Percentiles rank a stretch among this genome's conserved stretches.
phyloP scores from a whole-genome alignment of 2,329 filamentous ascomycete species.

The Cordyceps javanica region DNA sequence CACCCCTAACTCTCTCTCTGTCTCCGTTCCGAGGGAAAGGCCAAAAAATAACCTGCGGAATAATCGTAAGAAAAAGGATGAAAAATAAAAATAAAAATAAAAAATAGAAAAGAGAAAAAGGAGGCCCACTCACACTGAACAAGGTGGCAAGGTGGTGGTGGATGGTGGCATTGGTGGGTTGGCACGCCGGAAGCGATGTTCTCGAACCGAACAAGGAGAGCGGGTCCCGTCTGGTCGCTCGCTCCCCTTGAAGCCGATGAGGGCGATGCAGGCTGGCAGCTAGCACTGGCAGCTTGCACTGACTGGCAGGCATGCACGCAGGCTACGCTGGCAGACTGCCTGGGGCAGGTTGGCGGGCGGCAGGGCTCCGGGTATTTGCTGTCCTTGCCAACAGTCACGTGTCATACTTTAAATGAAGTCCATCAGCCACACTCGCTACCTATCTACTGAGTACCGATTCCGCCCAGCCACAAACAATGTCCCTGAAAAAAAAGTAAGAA shows the following conservation, averaged over 20 bases:
- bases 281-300: neutral
- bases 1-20: too few relatives aligned
- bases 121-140: neutral
- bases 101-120: neutral
- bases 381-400: conserved; percentile 2
- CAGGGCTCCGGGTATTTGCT: neutral
- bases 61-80: neutral
- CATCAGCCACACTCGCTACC: too few relatives aligned
- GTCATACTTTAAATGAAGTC: neutral
- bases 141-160: neutral
- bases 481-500: too few relatives aligned
- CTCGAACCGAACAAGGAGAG: conserved; percentile 12
- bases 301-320: neutral
- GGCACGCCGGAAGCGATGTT: conserved; percentile 11
- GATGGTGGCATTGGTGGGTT: too few relatives aligned
- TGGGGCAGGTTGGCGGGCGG: too few relatives aligned
- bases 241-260: neutral
- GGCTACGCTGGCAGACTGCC: too few relatives aligned
- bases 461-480: too few relatives aligned
- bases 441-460: too few relatives aligned
- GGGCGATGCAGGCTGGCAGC: conserved; percentile 1
- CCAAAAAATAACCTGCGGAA: too few relatives aligned
- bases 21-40: neutral
- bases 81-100: neutral
- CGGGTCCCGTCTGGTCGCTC: neutral